Base-by-base conservation (phyloP, 345 rosid species). In the Populus simonii region DNA sequence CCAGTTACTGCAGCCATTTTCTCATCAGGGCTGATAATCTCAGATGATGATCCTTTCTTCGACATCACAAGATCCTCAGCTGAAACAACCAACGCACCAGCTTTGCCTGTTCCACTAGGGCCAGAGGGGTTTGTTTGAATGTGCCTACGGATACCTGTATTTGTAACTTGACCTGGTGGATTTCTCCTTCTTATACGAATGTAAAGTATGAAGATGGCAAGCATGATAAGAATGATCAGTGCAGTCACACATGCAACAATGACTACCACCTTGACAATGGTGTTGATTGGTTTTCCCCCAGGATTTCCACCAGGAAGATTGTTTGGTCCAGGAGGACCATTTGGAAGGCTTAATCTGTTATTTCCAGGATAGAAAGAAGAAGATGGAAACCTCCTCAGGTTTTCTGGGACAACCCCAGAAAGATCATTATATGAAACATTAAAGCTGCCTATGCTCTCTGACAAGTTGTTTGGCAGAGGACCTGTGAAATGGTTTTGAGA, bases 281-380 rank as follows among this genome's bases (percentile, higher is more conserved):
- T 76, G 72, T 72, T 89, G 79, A 84, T 86, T 10, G 84, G 84
- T 81, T 86, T 92, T 87, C 76, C 88, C 84, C 85, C 85, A 35
- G 90, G 84, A 83, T 23, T 66, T 84, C 80, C 89, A 31, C 78
- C 74, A 9, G 88, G 81, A 51, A 47, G 75, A 83, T 78, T 81
- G 63, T 25, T 83, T 33, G 91, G 74, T 80, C 88, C 94, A 70
- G 90, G 72, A 71, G 87, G 81, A 49, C 85, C 84, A 7, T 74
- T 79, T 3, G 93, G 99, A 72, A 96, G 83, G 38, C 22, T 23
- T 80, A 96, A 89, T 76, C 82, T 83, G 22, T 76, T 41, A 79
- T 96, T 93, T 79, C 99, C 98, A 72, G 99, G 98, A 78, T 77
- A 88, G 84, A 93, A 96, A n/a, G 96, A 91, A 80, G 96, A 86